These are phyloP conservation scores for Didymella exigua DNA, from an alignment of 2,329 filamentous ascomycete species.

Conservation along the genomic window DNA sequence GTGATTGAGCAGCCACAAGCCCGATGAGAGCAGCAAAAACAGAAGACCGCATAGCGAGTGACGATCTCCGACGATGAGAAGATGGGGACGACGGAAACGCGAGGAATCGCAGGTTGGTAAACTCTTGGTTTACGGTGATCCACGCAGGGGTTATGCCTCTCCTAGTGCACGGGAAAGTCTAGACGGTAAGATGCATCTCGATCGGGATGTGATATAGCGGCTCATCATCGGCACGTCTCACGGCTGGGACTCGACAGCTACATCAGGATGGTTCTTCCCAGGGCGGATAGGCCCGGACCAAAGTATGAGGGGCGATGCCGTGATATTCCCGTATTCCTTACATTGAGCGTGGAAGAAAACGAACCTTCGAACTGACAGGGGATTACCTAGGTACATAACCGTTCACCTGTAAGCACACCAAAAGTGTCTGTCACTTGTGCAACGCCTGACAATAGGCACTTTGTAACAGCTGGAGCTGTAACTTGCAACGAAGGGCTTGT, in stretches of 20 bases:
- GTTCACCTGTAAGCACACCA: neutral
- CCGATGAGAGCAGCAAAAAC: slow-evolving; percentile 17
- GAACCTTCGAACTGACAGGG: neutral
- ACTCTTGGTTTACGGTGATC: slow-evolving; percentile 11
- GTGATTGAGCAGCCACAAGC: slow-evolving; percentile 21
- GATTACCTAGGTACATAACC: too few relatives aligned
- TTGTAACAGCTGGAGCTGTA: too few relatives aligned
- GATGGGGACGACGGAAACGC: neutral
- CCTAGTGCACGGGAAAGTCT: neutral
- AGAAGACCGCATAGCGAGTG: slow-evolving; percentile 22
- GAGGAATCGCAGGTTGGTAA: slow-evolving; percentile 6
- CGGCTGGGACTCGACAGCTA: neutral
- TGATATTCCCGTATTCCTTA: neutral
- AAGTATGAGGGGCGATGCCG: neutral
- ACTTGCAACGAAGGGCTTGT: neutral
- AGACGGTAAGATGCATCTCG: neutral
- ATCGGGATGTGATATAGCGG: neutral
- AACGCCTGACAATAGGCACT: neutral
- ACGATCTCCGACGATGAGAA: slow-evolving; percentile 2
- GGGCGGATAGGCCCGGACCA: neutral
- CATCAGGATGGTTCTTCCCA: neutral
- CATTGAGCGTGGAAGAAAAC: neutral
- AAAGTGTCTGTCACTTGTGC: neutral
- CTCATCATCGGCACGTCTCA: slow-evolving; percentile 1
- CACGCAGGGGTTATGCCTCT: slow-evolving; percentile 10